Conservation (phyloP, 805 yeast species). For the Candida wancherniae region DNA sequence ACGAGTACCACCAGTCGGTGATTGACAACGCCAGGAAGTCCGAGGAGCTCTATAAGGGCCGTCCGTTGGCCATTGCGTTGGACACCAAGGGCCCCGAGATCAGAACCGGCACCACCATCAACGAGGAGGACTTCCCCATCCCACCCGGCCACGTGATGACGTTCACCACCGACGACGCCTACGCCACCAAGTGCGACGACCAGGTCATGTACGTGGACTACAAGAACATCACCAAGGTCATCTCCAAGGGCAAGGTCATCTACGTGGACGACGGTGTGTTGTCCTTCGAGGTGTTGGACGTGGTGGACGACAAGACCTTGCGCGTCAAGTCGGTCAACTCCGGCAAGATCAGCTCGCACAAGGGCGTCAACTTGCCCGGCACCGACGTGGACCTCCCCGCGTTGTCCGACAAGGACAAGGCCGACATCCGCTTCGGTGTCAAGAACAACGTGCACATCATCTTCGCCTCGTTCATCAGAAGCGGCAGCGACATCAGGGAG, state of each 20-base stretch:
- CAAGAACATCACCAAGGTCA: constrained; percentile 93
- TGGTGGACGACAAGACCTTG: constrained; percentile 73
- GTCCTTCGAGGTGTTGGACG: constrained; percentile 86
- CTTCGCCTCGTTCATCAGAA: constrained; percentile 97
- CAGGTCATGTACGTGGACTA: constrained; percentile 86
- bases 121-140: constrained; percentile 77
- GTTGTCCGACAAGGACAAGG: constrained; percentile 91
- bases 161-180: constrained; percentile 86
- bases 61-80: constrained; percentile 97
- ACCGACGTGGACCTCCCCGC: constrained; percentile 99
- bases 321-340: constrained; percentile 87
- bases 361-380: constrained; percentile 99
- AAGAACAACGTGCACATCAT: constrained; percentile 97
- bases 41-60: constrained; percentile 83
- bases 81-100: constrained; percentile 99
- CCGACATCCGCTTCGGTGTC: constrained; percentile 91
- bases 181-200: constrained; percentile 68
- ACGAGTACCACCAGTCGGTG: constrained; percentile 96
- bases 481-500: constrained; percentile 82
- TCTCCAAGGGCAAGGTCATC: constrained; percentile 81
- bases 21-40: constrained; percentile 95
- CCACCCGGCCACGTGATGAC: constrained; percentile 83
- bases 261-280: constrained; percentile 97
- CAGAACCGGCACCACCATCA: constrained; percentile 93
- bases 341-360: constrained; percentile 94